These are phyloP conservation scores for Neurospora sp. DNA, from an alignment of 2,329 filamentous ascomycete genomes.

Conservation along the genomic window DNA sequence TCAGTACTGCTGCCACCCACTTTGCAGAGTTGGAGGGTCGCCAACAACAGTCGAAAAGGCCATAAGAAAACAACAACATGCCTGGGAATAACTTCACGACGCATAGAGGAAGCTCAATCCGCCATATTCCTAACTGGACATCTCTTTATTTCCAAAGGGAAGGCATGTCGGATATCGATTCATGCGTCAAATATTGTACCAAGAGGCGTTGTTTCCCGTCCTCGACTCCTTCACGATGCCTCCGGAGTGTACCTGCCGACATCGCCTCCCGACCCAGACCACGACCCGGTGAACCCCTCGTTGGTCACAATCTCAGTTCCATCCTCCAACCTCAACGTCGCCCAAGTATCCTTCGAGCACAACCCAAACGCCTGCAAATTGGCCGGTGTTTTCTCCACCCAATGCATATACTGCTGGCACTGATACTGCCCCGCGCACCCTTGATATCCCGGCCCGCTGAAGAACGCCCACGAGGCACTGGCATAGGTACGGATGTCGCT, in stretches of 20 bases:
- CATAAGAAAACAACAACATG: no score
- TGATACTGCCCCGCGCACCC: constrained; percentile 22
- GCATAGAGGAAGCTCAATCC: no score
- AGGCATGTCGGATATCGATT: no score
- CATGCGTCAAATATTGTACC: background rate
- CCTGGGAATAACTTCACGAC: no score
- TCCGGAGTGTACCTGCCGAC: constrained; percentile 27
- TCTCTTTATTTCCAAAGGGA: no score
- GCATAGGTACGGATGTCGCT: constrained; percentile 31
- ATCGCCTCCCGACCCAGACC: constrained; percentile 23
- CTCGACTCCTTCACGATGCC: background rate
- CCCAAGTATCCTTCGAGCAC: constrained; percentile 30
- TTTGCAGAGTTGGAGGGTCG: no score
- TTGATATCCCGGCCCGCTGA: constrained; percentile 29
- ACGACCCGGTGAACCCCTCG: constrained; percentile 26
- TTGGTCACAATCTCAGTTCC: constrained; percentile 24
- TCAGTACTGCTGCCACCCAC: background rate
- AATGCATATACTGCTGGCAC: constrained; percentile 30
- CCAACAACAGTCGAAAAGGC: no score
- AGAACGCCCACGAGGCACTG: constrained; percentile 35
- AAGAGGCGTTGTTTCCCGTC: background rate
- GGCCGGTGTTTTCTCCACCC: constrained; percentile 26
- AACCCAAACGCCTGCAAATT: constrained; percentile 32
- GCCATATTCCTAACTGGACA: no score
- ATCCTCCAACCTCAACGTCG: constrained; percentile 26